Base-by-base conservation (phyloP, 352 stramenopile species). In the Salisapilia sapeloensis region DNA sequence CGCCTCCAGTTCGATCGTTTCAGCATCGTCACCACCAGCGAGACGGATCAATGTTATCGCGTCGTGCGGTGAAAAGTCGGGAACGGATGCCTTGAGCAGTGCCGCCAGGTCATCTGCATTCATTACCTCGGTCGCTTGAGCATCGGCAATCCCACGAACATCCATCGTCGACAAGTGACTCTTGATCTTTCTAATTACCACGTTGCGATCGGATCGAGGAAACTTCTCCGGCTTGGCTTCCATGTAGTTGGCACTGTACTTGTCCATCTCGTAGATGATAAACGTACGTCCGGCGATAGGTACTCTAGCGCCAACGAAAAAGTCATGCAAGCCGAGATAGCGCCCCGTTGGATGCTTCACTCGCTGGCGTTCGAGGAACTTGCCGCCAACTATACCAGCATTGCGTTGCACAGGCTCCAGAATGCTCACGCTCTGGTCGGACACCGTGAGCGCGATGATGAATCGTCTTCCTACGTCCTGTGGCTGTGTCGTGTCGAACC, bases 171-270 rank as follows among this genome's bases (percentile, higher is more conserved):
- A 74, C 36, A 49, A 24, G 1, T 61, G 41, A 3, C 41, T 43
- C n/a, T 51, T 60, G 23, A 78, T 46, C 40, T 76, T 81, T 32
- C 59, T 58, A 15, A 81, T 40, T 30, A 78, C 59, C 13, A 44
- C 48, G 21, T 77, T 57, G 34, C 74, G 74, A 48, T 84, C 62
- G 0, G 69, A 76, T 1, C 64, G 56, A 5, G 62, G 47, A 42
- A 87, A 87, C 31, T 70, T 67, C 22, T 37, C 24, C n/a, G 50
- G 31, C 21, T 74, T 63, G 5, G 42, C 39, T 27, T 89, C 72
- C 72, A 87, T 87, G 42, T 75, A 84, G 32, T 79, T 79, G 28
- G 69, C 60, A 29, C 63, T 85, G 50, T 87, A 80, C 40, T 87
- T 69, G 39, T 87, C 72, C 65, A 87, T 80, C 44, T 87, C 71